phyloP scores from a whole-genome alignment of 177 flowering plant species.

The Vitis hybrid region DNA sequence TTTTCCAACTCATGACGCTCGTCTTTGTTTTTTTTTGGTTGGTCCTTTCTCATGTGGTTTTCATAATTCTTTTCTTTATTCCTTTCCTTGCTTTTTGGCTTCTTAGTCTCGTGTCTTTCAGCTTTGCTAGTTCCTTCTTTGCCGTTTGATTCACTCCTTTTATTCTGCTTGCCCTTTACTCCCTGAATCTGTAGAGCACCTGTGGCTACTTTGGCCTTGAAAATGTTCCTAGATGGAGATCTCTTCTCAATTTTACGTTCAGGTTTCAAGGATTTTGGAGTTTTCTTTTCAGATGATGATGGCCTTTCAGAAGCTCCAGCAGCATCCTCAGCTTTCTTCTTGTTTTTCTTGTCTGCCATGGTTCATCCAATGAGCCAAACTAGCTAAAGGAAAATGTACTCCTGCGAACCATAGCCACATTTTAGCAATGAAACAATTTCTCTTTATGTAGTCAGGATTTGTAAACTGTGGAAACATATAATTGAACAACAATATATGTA shows the following conservation, averaged over 20 bases:
- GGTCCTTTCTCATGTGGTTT: neutral
- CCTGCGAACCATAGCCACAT: neutral
- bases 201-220: conserved; percentile 12
- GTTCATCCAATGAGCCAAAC: neutral
- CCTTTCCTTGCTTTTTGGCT: conserved; percentile 14
- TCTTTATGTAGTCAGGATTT: neutral
- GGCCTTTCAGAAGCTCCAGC: conserved; percentile 19
- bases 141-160: neutral
- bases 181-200: conserved; percentile 3
- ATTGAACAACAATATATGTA: neutral
- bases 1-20: conserved; percentile 7
- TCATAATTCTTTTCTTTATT: neutral
- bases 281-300: conserved; percentile 22
- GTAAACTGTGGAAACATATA: neutral
- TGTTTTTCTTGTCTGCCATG: conserved; percentile 8
- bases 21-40: conserved; percentile 5
- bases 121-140: conserved; percentile 9
- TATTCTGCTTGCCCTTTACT: conserved; percentile 9
- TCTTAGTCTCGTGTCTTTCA: conserved; percentile 15
- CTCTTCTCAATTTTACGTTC: conserved; percentile 32
- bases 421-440: neutral
- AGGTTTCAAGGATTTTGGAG: conserved; percentile 33
- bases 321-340: conserved; percentile 15
- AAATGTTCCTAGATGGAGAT: conserved; percentile 10
- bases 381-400: neutral